Evolutionary conservation across 202 grass and related monocot species (phyloP), one percentile per base, ranked within the genome.

Genomic region (Zoysia matrella): DNA sequence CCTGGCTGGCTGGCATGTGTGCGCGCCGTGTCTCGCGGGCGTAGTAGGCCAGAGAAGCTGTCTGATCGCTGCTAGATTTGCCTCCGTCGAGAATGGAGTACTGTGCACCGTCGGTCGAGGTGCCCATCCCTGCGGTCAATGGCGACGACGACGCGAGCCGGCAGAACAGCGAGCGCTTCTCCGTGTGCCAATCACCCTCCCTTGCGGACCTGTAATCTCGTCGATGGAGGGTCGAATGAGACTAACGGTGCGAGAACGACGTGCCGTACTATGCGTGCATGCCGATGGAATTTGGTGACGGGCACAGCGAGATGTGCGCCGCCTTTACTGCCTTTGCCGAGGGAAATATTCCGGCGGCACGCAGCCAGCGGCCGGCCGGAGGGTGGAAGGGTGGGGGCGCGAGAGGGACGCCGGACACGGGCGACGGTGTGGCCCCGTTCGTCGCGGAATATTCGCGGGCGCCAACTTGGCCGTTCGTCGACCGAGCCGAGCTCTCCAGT

Each of bases 391-490:
- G 73, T 16, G 41, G 8, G 8, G 13, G 58, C 40, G 3, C 4
- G 11, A 0, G 71, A 64, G 52, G 48, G 14, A 76, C 80, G 82
- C 56, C 77, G 30, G 65, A 76, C 52, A 50, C 66, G 85, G 50
- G 22, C 54, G 69, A 55, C 45, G 53, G 41, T 3, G 50, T 64
- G 58, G 58, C 3, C 65, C 50, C 50, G n/a, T 3, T 9, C 2
- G 64, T 22, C 22, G 22, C 22, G 10, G 80, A 90, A 90, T 86
- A 86, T 86, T 90, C 64, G 84, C 57, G 77, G 51, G 22, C 41
- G 69, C 63, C 84, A 86, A 80, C 74, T 83, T 83, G 83, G 74
- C 30, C 8, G 80, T 10, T 22, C 65, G 52, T 48, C 74, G 11
- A 65, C 7, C 51, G 41, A 39, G 4, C 16, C 22, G 22, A 22